These are phyloP conservation scores for Phytophthora multivora DNA, from an alignment of 352 stramenopile species.

Conservation along the genomic window DNA sequence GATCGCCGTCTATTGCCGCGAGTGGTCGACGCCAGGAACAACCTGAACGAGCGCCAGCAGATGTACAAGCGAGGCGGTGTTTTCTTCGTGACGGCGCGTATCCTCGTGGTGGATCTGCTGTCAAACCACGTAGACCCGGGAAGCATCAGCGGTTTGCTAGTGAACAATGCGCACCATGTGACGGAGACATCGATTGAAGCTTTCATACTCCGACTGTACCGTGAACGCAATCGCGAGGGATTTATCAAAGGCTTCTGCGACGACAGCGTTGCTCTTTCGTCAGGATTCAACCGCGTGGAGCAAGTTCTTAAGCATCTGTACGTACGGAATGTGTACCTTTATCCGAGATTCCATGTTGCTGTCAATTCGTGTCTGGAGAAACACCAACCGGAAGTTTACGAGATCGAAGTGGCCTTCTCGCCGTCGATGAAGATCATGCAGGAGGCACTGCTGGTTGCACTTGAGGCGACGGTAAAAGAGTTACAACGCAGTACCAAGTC, in stretches of 20 bases:
- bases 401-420: slow-evolving; percentile 94
- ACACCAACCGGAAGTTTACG: slow-evolving; percentile 90
- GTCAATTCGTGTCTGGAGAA: slow-evolving; percentile 89
- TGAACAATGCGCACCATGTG: slow-evolving; percentile 94
- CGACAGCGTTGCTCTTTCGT: slow-evolving; percentile 88
- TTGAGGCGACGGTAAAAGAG: slow-evolving; percentile 94
- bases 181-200: slow-evolving; percentile 95
- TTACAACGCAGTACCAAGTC: slow-evolving; percentile 90
- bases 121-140: slow-evolving; percentile 80
- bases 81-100: slow-evolving; percentile 95
- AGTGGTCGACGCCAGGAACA: slow-evolving; percentile 83
- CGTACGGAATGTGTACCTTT: slow-evolving; percentile 93
- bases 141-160: slow-evolving; percentile 92
- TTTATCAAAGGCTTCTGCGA: slow-evolving; percentile 98
- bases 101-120: slow-evolving; percentile 97
- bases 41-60: slow-evolving; percentile 66
- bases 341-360: slow-evolving; percentile 95
- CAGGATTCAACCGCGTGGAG: slow-evolving; percentile 95
- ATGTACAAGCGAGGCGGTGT: slow-evolving; percentile 94
- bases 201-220: slow-evolving; percentile 97
- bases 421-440: slow-evolving; percentile 94
- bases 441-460: slow-evolving; percentile 91
- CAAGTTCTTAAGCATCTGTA: slow-evolving; percentile 95
- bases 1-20: slow-evolving; percentile 86
- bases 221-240: slow-evolving; percentile 83